phyloP scores from a whole-genome alignment of 805 yeast genomes.

The Komagataella ulmi region DNA sequence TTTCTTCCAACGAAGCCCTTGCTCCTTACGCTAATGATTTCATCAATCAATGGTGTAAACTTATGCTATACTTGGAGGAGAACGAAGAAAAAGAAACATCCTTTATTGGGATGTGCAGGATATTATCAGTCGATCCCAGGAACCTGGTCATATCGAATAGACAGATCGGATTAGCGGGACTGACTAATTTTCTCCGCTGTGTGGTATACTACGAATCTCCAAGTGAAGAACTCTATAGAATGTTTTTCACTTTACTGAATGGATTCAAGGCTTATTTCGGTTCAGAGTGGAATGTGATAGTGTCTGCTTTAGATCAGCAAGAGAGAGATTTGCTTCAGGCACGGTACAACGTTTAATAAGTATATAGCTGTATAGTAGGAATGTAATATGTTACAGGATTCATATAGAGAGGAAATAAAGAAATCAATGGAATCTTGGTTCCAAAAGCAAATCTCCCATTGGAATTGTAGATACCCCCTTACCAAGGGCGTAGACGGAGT shows the following conservation, averaged over 20 bases:
- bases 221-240: conserved; percentile 25
- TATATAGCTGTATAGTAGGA: not conserved
- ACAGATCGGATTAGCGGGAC: not conserved
- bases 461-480: conserved; percentile 45
- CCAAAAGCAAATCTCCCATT: conserved; percentile 45
- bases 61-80: conserved; percentile 54
- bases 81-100: conserved; percentile 84
- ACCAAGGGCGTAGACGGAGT: conserved; percentile 42
- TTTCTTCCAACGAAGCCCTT: conserved; percentile 42
- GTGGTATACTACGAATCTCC: conserved; percentile 44
- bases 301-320: conserved; percentile 11
- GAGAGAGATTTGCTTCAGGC: conserved; percentile 11
- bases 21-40: conserved; percentile 47
- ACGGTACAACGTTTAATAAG: conserved; percentile 14
- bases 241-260: conserved; percentile 28
- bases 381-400: not conserved
- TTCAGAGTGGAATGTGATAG: conserved; percentile 12
- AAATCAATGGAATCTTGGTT: conserved; percentile 28
- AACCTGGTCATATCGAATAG: not conserved
- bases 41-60: conserved; percentile 57
- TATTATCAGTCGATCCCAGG: conserved; percentile 52
- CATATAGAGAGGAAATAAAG: not conserved
- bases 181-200: conserved; percentile 32
- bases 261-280: conserved; percentile 38
- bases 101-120: conserved; percentile 69